These are phyloP conservation scores for Erythrophleum fordii DNA, from an alignment of 306 rosid species.

Conservation along the genomic window DNA sequence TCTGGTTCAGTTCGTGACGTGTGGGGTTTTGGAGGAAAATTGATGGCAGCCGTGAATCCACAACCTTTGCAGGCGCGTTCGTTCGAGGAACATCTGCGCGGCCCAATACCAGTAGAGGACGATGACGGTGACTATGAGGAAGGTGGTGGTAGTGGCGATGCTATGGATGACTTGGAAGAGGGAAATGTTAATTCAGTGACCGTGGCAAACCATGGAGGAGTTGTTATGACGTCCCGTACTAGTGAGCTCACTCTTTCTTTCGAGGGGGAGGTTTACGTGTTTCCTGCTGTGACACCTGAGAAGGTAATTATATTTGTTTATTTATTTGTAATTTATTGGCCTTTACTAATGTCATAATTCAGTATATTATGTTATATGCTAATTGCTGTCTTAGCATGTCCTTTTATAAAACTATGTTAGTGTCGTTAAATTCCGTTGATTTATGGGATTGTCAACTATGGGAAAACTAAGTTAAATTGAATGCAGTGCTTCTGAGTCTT, in stretches of 20 bases:
- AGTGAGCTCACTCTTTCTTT: slow-evolving; percentile 97
- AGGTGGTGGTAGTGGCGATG: slow-evolving; percentile 49
- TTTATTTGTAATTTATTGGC: background rate
- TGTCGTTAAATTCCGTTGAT: slow-evolving; percentile 13
- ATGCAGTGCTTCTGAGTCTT: background rate
- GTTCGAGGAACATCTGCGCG: slow-evolving; percentile 51
- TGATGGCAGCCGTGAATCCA: slow-evolving; percentile 76
- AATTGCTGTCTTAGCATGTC: slow-evolving; percentile 1
- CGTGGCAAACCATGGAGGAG: slow-evolving; percentile 53
- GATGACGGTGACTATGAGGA: slow-evolving; percentile 71
- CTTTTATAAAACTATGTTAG: background rate
- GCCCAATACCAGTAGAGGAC: slow-evolving; percentile 42
- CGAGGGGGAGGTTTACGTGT: slow-evolving; percentile 96
- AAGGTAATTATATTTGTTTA: slow-evolving; percentile 53
- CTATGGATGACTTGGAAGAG: slow-evolving; percentile 72
- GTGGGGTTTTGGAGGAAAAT: slow-evolving; percentile 12
- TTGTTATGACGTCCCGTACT: slow-evolving; percentile 63
- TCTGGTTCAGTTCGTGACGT: slow-evolving; percentile 29
- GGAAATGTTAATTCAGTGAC: slow-evolving; percentile 51
- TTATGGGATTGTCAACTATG: background rate
- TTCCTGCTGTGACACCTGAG: slow-evolving; percentile 85
- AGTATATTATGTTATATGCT: background rate
- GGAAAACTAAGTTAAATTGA: background rate
- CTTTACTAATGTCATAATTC: background rate
- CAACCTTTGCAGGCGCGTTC: slow-evolving; percentile 74